Evolutionary conservation across 1,139 yeast genomes (phyloP), one percentile per base, ranked within the genome.

Genomic region (Geotrichum klebahnii): DNA sequence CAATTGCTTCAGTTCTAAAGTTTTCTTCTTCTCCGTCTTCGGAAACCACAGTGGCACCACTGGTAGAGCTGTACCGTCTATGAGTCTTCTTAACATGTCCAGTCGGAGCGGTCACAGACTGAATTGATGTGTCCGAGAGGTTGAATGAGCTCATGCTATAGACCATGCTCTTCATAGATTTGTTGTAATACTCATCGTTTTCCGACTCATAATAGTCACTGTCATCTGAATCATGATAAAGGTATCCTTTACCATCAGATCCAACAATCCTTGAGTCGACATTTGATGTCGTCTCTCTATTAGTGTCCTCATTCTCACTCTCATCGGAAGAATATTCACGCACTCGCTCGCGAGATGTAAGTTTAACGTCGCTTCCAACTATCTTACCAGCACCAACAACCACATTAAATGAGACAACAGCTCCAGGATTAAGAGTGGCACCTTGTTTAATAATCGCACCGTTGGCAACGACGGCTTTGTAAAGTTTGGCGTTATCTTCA

Each of bases 1-100:
- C 96, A 53, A 84, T 74, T 16, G 97, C 98, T 71, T 94, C 98
- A 50, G 76, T 77, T 58, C 79, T 77, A 67, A 94, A 92, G 62
- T 83, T 87, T 65, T 89, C 97, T 51, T 84, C 95, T 49, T 82
- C 94, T 20, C 70, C 76, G 14, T 66, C 71, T 14, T 64, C 68
- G 19, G 63, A 57, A 23, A 58, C 60, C 16, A 57, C 61, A 2
- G 57, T 53, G 16, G 59, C 56, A 6, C 56, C 61, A 42, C 62
- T 57, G 5, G 55, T 51, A 5, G 47, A 41, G 29, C 54, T 53
- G 22, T 46, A 29, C 9, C 53, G 32, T 46, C 54, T 33, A 8
- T 33, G 46, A 5, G 46, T 24, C 29, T 40, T 23, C 17, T 41
- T 32, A 12, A 32, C 10, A 14, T 37, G 39, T 12, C 19, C 23